phyloP scores from a whole-genome alignment of 148 eudicot genomes.

The Rhododendron molle region DNA sequence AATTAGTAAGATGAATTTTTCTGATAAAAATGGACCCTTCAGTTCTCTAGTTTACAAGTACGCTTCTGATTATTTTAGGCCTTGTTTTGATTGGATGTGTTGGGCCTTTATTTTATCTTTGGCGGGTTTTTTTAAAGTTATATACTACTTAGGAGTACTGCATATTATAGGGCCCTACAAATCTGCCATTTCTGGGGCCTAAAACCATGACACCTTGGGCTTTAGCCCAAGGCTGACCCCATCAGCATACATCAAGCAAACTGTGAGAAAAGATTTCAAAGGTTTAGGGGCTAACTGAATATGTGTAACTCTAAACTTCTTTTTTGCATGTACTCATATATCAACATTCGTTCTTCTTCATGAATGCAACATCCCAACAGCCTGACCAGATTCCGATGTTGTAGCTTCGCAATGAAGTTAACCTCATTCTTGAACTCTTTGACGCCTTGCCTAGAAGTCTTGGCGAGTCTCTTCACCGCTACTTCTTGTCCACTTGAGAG shows the following conservation, averaged over 20 bases:
- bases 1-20: too few relatives aligned
- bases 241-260: background rate
- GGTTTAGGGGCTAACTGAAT: constrained; percentile 21
- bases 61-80: too few relatives aligned
- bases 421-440: constrained; percentile 45
- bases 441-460: constrained; percentile 38
- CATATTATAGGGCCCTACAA: too few relatives aligned
- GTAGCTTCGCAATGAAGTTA: constrained; percentile 37
- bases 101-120: too few relatives aligned
- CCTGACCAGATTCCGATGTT: constrained; percentile 45
- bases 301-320: constrained; percentile 34
- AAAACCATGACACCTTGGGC: too few relatives aligned
- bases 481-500: constrained; percentile 33
- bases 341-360: constrained; percentile 32
- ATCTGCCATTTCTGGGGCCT: too few relatives aligned
- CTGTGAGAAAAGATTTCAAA: background rate
- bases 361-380: constrained; percentile 41
- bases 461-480: constrained; percentile 45
- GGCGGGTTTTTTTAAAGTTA: too few relatives aligned
- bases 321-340: constrained; percentile 26
- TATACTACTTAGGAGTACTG: too few relatives aligned
- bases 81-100: too few relatives aligned
- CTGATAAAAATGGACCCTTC: too few relatives aligned
- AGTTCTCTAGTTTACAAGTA: too few relatives aligned
- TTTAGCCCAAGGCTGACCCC: too few relatives aligned